phyloP scores from a whole-genome alignment of 805 yeast genomes.

The Candida piceae region DNA sequence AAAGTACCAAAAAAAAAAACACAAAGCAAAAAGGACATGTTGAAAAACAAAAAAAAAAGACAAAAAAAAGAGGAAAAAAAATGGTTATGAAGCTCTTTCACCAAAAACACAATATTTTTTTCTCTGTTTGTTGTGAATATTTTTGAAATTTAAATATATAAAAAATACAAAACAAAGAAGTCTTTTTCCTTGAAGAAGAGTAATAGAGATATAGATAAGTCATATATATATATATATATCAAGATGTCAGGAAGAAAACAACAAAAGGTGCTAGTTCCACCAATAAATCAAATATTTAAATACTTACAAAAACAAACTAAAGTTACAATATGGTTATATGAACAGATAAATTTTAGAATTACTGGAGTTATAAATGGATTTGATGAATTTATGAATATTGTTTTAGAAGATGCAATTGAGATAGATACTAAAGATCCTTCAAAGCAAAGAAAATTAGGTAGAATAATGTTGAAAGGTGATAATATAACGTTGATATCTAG shows the following conservation, averaged over 20 bases:
- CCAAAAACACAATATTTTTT: not conserved
- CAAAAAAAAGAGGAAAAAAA: too few relatives aligned
- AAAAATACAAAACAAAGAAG: too few relatives aligned
- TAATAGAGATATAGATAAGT: too few relatives aligned
- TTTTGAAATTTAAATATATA: too few relatives aligned
- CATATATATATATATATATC: too few relatives aligned
- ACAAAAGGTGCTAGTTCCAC: slow-evolving; percentile 68
- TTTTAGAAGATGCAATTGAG: slow-evolving; percentile 59
- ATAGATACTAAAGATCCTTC: slow-evolving; percentile 42
- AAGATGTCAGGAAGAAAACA: slow-evolving; percentile 38
- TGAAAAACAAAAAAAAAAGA: too few relatives aligned
- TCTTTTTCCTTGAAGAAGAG: too few relatives aligned
- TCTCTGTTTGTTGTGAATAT: too few relatives aligned
- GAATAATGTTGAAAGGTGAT: slow-evolving; percentile 86
- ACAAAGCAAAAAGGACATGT: too few relatives aligned
- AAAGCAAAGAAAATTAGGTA: slow-evolving; percentile 52
- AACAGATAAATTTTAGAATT: slow-evolving; percentile 70
- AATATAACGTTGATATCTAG: slow-evolving; percentile 73
- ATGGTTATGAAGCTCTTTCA: slow-evolving; percentile 1
- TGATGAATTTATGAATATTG: slow-evolving; percentile 94
- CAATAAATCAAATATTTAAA: slow-evolving; percentile 86
- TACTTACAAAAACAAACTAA: slow-evolving; percentile 74
- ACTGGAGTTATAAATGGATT: slow-evolving; percentile 88
- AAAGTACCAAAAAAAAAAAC: too few relatives aligned
- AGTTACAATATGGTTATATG: slow-evolving; percentile 86